Conservation (phyloP, 139 green algal genomes). For the Chlamydomonas eustigma region DNA sequence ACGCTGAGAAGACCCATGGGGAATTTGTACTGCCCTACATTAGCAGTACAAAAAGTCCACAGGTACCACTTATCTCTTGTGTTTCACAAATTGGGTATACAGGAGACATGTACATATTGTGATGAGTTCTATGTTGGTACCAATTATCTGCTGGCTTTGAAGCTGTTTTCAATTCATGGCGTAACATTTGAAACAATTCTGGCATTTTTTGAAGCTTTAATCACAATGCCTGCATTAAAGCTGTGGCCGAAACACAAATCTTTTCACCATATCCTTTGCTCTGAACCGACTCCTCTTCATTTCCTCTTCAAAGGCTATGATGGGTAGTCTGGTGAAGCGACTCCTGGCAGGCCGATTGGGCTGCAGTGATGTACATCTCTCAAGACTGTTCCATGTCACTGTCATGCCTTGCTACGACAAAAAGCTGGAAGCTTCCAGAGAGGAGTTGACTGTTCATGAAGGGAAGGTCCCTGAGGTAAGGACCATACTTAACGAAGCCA, state of each 20-base stretch:
- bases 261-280: too few relatives aligned
- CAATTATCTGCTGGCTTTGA: too few relatives aligned
- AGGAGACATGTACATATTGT: too few relatives aligned
- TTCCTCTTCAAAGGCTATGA: conserved; percentile 61
- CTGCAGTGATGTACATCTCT: conserved; percentile 22
- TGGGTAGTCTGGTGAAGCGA: conserved; percentile 87
- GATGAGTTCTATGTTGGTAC: too few relatives aligned
- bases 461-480: conserved; percentile 19
- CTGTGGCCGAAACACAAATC: too few relatives aligned
- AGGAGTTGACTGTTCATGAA: conserved; percentile 59
- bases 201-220: too few relatives aligned
- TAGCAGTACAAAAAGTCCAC: conserved; percentile 77
- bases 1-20: conserved; percentile 97
- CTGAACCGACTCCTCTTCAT: too few relatives aligned
- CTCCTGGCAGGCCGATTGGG: conserved; percentile 34
- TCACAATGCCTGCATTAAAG: too few relatives aligned
- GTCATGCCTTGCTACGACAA: conserved; percentile 99
- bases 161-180: too few relatives aligned
- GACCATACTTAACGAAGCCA: too few relatives aligned
- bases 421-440: conserved; percentile 92
- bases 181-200: too few relatives aligned
- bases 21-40: conserved; percentile 81
- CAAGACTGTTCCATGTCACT: conserved; percentile 77
- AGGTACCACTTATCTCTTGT: conserved; percentile 32
- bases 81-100: not conserved